Conservation (phyloP, 805 yeast species). For the Candida incommunis region DNA sequence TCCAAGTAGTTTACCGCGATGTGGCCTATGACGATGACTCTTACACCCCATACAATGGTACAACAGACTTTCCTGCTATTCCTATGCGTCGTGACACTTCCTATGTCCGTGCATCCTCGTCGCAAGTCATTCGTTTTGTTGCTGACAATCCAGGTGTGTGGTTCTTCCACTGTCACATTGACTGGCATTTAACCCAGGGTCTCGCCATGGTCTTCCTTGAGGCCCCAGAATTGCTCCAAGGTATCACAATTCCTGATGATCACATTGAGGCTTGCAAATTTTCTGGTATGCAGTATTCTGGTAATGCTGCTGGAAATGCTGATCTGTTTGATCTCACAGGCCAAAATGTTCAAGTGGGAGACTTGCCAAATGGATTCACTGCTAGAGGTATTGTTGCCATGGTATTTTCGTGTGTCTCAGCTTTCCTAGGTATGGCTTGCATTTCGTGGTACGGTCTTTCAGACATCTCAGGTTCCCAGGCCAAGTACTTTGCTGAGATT, state of each 20-base stretch:
- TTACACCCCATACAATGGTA: constrained; percentile 38
- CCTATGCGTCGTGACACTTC: constrained; percentile 81
- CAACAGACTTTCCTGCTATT: constrained; percentile 44
- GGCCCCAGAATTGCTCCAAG: constrained; percentile 55
- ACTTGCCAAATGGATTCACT: constrained; percentile 81
- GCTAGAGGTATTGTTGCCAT: constrained; percentile 90
- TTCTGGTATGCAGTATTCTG: constrained; percentile 37
- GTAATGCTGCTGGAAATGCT: constrained; percentile 76
- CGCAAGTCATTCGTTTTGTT: constrained; percentile 71
- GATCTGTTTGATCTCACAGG: constrained; percentile 53
- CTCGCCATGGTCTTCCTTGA: constrained; percentile 69
- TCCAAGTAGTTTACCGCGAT: constrained; percentile 72
- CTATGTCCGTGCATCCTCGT: constrained; percentile 70
- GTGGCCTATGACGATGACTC: constrained; percentile 38
- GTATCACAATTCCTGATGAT: constrained; percentile 48
- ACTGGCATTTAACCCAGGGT: constrained; percentile 97
- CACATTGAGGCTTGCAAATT: constrained; percentile 47
- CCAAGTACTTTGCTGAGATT: constrained; percentile 39
- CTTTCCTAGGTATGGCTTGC: constrained; percentile 62
- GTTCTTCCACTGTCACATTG: constrained; percentile 98
- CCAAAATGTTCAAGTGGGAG: constrained; percentile 50
- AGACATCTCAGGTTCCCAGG: constrained; percentile 60
- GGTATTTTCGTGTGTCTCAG: constrained; percentile 80
- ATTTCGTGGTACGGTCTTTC: constrained; percentile 77
- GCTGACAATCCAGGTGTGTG: constrained; percentile 97